Evolutionary conservation across 2,329 filamentous ascomycete genomes (phyloP), one percentile per base, ranked within the genome.

Genomic region (Sporothrix globosa): DNA sequence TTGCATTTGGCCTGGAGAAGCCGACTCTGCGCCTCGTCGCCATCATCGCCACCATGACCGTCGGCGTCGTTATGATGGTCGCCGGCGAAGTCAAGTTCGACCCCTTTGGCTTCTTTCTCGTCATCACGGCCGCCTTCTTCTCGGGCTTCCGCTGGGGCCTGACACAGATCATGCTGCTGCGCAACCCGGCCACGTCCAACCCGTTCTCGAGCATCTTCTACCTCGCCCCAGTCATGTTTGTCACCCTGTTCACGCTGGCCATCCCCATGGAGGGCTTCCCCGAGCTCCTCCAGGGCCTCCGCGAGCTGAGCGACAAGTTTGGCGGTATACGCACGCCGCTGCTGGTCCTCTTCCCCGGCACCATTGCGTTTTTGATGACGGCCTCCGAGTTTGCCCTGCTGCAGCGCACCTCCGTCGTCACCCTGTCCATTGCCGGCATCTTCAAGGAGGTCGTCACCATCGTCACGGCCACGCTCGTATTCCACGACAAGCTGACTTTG

Each of bases 361-460:
- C 88, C 50, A 90, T 99, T 68, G 96, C 96, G 1, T 99, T 99
- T 79, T 87, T 93, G 73, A 99, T 99, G 96, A 98, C 96, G 21
- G 89, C 93, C 0, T 94, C 92, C 69, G 96, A 99, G 81, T 99
- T 98, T 79, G 95, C 96, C 68, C 87, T 99, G 73, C 87, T 99
- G 74, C 91, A 97, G 83, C 92, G 96, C 63, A 98, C 95, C 0
- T 96, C 92, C 1, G 96, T 99, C 68, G 96, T 99, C 67, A 98
- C 96, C 0, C 86, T 99, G 60, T 96, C 92, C 67, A 97, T 99
- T 75, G 97, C 94, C 73, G 96, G 96, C 72, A 98, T 99, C 73
- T 98, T 99, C 85, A 99, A 99, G 80, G 96, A 99, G 82, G 96
- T 98, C 53, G 90, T 99, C 69, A 99, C 96, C 17, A 98, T 99